Base-by-base conservation (phyloP, 2,329 filamentous ascomycete genomes). In the Aspergillus japonicus region DNA sequence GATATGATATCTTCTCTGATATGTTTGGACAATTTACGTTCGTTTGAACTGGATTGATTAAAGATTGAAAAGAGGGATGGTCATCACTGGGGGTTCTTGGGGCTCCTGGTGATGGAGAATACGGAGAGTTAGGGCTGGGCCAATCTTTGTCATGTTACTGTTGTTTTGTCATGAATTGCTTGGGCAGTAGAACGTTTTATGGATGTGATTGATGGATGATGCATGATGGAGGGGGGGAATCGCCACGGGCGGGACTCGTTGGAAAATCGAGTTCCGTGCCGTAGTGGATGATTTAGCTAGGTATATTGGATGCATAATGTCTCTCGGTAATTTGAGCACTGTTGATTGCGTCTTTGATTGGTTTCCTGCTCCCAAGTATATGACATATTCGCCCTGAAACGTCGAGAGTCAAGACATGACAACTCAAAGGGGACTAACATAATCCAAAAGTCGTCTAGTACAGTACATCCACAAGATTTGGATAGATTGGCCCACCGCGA, bases 271-370 rank as follows among this genome's bases (percentile, higher is more conserved):
- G 49, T 60, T 42, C 53, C 39, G 39, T 44, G 39, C 39, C 39
- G 16, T 16, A 44, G 39, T 57, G 54, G 49, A 53, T 47, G 57
- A 42, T 65, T 57, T 64, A 62, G 48, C 53, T 64, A 62, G 48
- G 50, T 64, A 60, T 62, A 54, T 60, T 58, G 64, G 60, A 60
- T 64, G 62, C 60, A 66, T 64, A 58, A 62, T 60, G 60, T 56
- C 59, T 64, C 58, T 67, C 60, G 65, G 58, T 63, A 60, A 65
- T 63, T 61, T 65, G 52, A 65, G 61, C 61, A 64, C 54, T 51
- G 35, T 58, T 62, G 44, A 53, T 62, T 44, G 42, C 35, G 8
- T 55, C 33, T 50, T 42, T 8, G 39, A 44, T n/a, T 44, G 39
- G 16, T 51, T 29, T 35, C 57, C 24, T 47, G 19, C 58, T 50